Base-by-base conservation (phyloP, 2,329 filamentous ascomycete species). In the Purpureocillium takamizusanense region DNA sequence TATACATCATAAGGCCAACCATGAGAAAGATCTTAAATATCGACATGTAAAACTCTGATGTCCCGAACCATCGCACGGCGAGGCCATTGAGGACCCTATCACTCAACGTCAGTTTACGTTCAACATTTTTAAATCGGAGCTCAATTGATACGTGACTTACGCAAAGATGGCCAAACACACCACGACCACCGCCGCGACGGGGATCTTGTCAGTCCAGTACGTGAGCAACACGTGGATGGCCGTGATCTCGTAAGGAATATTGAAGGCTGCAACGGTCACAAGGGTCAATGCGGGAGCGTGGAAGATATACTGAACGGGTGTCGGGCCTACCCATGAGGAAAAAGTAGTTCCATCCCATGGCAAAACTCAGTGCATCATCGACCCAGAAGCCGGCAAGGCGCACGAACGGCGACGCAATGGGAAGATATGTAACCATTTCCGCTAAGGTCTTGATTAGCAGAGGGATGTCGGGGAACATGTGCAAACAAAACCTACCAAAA, bases 1-100 rank as follows among this genome's bases (percentile, higher is more conserved):
- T 74, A 48, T 78, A 72, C 36, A 76, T 65, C 36, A 77, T 76
- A 28, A 83, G 61, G 33, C 72, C 69, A 39, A 80, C 53, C 33
- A 82, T 72, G 7, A 82, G 61, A 7, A 74, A 55, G 38, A 81
- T 68, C 47, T 79, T 75, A 42, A 74, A 57, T 41, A 57, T 56
- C 1, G 66, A 61, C 18, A 69, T 52, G 50, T 63, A 69, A 42
- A 70, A 70, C 45, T 70, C 67, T 4, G 63, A 54, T 31, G 65
- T 60, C 18, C 67, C 67, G 40, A 62, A 70, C 38, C 55, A 60
- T 4, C 53, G 48, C 1, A 70, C 67, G 1, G 62, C 62, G 1
- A 67, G 44, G 7, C 61, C 46, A 41, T 70, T 69, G 9, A 69
- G 45, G 5, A 57, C 39, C 37, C 51, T 54, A 9, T 9, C 1